phyloP scores from a whole-genome alignment of 2,329 filamentous ascomycete genomes.

The Gaeumannomyces tritici region DNA sequence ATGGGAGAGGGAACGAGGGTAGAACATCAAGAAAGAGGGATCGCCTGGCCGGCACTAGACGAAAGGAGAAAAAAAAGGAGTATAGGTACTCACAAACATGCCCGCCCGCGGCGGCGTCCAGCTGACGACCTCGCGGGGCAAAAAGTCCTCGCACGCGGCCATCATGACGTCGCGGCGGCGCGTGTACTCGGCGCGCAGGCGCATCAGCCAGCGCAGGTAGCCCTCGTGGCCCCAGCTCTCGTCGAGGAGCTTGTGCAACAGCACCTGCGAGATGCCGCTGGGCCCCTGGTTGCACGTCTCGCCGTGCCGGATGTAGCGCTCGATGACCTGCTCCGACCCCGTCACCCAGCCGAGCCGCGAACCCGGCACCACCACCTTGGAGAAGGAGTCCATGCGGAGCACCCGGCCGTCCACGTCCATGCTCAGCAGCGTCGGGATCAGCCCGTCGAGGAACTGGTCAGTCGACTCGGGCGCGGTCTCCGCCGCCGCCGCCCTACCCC shows the following conservation, averaged over 20 bases:
- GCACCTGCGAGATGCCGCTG: slow-evolving; percentile 67
- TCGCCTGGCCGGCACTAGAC: not conserved
- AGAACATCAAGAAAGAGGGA: slow-evolving; percentile 1
- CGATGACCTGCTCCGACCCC: slow-evolving; percentile 72
- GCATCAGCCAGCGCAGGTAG: slow-evolving; percentile 82
- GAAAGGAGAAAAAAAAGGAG: not conserved
- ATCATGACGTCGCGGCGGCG: slow-evolving; percentile 67
- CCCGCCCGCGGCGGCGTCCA: slow-evolving; percentile 77
- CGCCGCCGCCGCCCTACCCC: slow-evolving; percentile 35
- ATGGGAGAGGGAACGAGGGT: not conserved
- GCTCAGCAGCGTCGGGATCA: slow-evolving; percentile 68
- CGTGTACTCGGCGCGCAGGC: slow-evolving; percentile 74
- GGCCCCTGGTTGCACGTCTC: slow-evolving; percentile 83
- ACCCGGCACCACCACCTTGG: slow-evolving; percentile 80
- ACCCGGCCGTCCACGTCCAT: slow-evolving; percentile 83
- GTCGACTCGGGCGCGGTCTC: not conserved
- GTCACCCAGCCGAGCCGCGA: slow-evolving; percentile 83
- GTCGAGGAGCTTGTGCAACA: slow-evolving; percentile 83
- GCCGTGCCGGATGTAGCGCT: slow-evolving; percentile 71
- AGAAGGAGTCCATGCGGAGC: slow-evolving; percentile 85
- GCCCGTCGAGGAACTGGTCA: slow-evolving; percentile 61
- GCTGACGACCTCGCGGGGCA: slow-evolving; percentile 64
- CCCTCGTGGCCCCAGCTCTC: slow-evolving; percentile 84
- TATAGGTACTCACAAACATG: slow-evolving; percentile 71
- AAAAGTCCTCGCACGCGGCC: slow-evolving; percentile 65